Conservation (phyloP, 2,329 filamentous ascomycete genomes). For the Colletotrichum godetiae region DNA sequence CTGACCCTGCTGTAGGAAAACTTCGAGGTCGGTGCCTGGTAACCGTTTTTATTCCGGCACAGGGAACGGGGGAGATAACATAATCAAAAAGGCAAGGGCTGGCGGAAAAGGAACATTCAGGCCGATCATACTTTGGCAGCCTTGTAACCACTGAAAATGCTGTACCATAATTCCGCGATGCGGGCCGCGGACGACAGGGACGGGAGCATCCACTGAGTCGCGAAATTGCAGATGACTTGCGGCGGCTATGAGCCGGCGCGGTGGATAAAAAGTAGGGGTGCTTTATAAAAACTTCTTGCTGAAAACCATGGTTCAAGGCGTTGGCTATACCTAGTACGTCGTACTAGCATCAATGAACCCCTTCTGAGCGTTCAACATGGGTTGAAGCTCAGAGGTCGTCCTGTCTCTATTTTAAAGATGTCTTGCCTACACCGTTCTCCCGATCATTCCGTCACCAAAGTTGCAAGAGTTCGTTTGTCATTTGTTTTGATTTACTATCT, state of each 20-base stretch:
- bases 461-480: not conserved
- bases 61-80: not conserved
- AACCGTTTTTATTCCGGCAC: slow-evolving; percentile 43
- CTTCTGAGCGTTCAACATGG: not conserved
- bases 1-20: slow-evolving; percentile 75
- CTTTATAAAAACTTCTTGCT: not conserved
- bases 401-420: not conserved
- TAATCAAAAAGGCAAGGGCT: slow-evolving; percentile 5
- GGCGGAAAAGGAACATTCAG: slow-evolving; percentile 16
- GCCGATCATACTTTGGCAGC: slow-evolving; percentile 17
- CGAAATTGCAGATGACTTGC: not conserved
- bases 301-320: not conserved
- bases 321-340: not conserved
- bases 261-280: not conserved
- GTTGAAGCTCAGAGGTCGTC: not conserved
- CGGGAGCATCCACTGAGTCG: slow-evolving; percentile 12
- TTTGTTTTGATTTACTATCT: slow-evolving; percentile 6
- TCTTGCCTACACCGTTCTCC: not conserved
- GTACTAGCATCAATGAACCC: not conserved
- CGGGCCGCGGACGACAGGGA: slow-evolving; percentile 3
- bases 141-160: slow-evolving; percentile 29
- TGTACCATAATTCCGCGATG: slow-evolving; percentile 31
- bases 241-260: not conserved
- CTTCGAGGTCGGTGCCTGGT: slow-evolving; percentile 93
- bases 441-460: not conserved